These are phyloP conservation scores for Diaporthe caulivora DNA, from an alignment of 2,329 filamentous ascomycete species.

Conservation along the genomic window DNA sequence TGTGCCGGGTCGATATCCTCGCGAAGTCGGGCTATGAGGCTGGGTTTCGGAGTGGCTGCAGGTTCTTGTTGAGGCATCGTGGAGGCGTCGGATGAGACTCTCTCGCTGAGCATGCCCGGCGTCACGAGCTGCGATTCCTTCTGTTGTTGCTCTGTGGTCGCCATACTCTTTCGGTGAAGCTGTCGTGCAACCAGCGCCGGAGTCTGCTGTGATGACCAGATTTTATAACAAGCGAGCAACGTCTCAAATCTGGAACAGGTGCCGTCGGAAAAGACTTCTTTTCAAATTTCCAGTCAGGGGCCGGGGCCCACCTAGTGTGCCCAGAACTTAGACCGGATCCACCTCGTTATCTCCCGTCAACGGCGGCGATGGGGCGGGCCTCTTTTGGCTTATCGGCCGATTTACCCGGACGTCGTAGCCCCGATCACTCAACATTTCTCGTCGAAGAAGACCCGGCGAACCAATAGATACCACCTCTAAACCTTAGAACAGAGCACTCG, in stretches of 20 bases:
- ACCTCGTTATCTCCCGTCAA: constrained; percentile 25
- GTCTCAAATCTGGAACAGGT: constrained; percentile 8
- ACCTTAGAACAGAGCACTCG: not conserved
- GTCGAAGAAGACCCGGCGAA: not conserved
- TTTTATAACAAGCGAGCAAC: not conserved
- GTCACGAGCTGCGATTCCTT: constrained; percentile 26
- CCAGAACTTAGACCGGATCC: constrained; percentile 19
- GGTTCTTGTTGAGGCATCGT: constrained; percentile 8
- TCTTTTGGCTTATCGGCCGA: not conserved
- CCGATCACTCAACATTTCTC: not conserved
- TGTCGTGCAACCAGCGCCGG: no score
- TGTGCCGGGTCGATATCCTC: constrained; percentile 41
- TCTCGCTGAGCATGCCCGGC: constrained; percentile 25
- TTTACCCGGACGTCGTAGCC: not conserved
- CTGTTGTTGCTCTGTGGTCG: not conserved
- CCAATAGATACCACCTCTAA: accelerated
- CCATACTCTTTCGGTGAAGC: not conserved
- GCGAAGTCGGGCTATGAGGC: constrained; percentile 35
- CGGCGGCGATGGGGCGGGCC: not conserved
- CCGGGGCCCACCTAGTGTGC: constrained; percentile 27
- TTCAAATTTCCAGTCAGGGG: constrained; percentile 29
- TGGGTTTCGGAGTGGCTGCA: not conserved
- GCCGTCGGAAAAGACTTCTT: constrained; percentile 21
- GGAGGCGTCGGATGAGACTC: constrained; percentile 30
- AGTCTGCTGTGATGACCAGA: not conserved